Evolutionary conservation across 306 rosid species (phyloP).

Genomic region (Trifolium repens): DNA sequence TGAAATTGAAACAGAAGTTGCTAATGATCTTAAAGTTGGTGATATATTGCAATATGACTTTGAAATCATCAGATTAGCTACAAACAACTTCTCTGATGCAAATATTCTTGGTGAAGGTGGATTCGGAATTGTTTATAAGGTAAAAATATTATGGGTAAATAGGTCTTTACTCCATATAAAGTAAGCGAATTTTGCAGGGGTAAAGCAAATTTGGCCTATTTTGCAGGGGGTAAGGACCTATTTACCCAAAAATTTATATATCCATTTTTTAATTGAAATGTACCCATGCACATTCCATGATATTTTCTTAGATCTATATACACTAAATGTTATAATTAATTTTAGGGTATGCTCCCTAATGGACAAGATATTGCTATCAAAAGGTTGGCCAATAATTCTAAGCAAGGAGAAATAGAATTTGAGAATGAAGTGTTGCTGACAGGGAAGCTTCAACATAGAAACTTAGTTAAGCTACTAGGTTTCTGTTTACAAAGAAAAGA

Average conservation of each 20-base stretch:
- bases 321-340: not conserved
- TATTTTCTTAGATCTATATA: not conserved
- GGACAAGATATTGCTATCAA: slow-evolving; percentile 57
- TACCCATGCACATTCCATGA: not conserved
- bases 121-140: slow-evolving; percentile 55
- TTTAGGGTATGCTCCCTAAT: slow-evolving; percentile 48
- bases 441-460: slow-evolving; percentile 55
- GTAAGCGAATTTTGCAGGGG: too few species aligned
- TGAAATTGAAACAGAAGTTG: not conserved
- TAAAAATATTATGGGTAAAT: not conserved
- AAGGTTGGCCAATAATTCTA: slow-evolving; percentile 46
- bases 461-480: slow-evolving; percentile 52
- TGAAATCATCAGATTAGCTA: slow-evolving; percentile 40
- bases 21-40: not conserved
- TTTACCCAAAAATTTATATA: too few species aligned
- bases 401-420: slow-evolving; percentile 57
- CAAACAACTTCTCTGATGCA: slow-evolving; percentile 48
- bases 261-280: not conserved
- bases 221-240: too few species aligned
- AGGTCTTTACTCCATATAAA: not conserved
- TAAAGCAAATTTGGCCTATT: too few species aligned
- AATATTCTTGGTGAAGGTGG: slow-evolving; percentile 65
- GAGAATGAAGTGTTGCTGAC: slow-evolving; percentile 54
- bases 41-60: slow-evolving; percentile 46
- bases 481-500: slow-evolving; percentile 52